Evolutionary conservation across 2,329 filamentous ascomycete species (phyloP), one percentile per base, ranked within the genome.

Genomic region (Pseudogymnoascus sp.): DNA sequence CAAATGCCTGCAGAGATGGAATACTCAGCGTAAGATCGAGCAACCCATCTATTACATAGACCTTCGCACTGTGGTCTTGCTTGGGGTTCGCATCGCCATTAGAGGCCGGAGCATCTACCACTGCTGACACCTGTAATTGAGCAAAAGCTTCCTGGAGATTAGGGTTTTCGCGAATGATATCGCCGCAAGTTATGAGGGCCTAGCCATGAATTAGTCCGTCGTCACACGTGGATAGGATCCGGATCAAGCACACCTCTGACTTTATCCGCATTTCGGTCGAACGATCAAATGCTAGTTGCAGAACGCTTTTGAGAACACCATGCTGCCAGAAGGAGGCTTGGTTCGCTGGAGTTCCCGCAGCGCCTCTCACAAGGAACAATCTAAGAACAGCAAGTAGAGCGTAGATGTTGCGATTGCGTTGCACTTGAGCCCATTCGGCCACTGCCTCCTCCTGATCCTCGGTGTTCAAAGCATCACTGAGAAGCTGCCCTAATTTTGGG

Each of bases 31-130:
- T 87, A 47, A 97, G 78, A 69, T 97, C 91, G 59, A 99, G 80
- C 17, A 99, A 80, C 1, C 91, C 95, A 74, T 97, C 93, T 70
- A 99, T 96, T 31, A 99, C 91, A 75, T 96, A 96, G 35, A 93
- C 86, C 63, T 84, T 83, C 13, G 81, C 77, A 9, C 80, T 75
- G n/a, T 80, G 81, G 65, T 85, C 85, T 66, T 74, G 77, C 44
- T 73, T 69, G n/a, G 17, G 28, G 6, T 33, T 57, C 21, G 73
- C 70, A 53, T 79, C 76, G 33, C 77, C 79, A 65, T 78, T 76
- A 63, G 67, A 69, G 60, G 68, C 69, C 9, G 72, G 68, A 53
- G 73, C 69, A 35, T 80, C 78, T 57, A 84, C 72, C 9, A 87
- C 82, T 28, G 85, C 82, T 11, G 81, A 81, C 2, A 97, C 91